Base-by-base conservation (phyloP, 1,284 basidiomycete species). In the Amylostereum chailletii region DNA sequence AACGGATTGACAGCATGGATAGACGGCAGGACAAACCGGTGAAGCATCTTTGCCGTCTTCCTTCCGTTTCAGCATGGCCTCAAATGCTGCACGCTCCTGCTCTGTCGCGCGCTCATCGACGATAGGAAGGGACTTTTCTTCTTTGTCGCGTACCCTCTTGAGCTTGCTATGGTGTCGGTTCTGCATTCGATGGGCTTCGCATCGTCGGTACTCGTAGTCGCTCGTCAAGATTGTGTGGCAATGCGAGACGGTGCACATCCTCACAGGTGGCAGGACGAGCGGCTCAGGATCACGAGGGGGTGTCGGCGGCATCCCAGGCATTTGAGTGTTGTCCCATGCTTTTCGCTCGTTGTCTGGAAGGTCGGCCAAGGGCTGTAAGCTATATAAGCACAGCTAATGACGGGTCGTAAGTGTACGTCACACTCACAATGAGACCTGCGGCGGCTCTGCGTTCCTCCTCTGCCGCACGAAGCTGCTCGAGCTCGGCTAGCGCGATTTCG, bases 221-320 rank as follows among this genome's bases (percentile, higher is more conserved):
- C 67, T 66, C 0, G 74, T 71, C 1, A 79, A 66, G 41, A 78
- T 63, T 47, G 68, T 69, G 54, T 76, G 75, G 52, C 77, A 79
- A 54, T 79, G 76, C 36, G 75, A 77, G 26, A 80, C 76, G 2
- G 75, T 77, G 55, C 76, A 79, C 73, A 79, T 76, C 30, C 73
- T 71, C 11, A 63, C 57, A 2, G 71, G 65, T 19, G 66, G 61
- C 4, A 59, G 48, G 3, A 56, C 52, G 19, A 49, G 42, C 9
- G 54, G 44, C 26, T 55, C 32, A 32, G 46, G 46, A 40, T 48
- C 45, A 7, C 49, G 39, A 11, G 54, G 45, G 1, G 49, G 34
- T 2, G 56, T 48, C 8, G 49, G 50, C 6, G 56, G 51, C 3
- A 55, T 31, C 27, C 43, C 46, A 8, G 58, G 50, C 38, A 57